Conservation (phyloP, 768 basidiomycete genomes). For the Gyrodon lividus region DNA sequence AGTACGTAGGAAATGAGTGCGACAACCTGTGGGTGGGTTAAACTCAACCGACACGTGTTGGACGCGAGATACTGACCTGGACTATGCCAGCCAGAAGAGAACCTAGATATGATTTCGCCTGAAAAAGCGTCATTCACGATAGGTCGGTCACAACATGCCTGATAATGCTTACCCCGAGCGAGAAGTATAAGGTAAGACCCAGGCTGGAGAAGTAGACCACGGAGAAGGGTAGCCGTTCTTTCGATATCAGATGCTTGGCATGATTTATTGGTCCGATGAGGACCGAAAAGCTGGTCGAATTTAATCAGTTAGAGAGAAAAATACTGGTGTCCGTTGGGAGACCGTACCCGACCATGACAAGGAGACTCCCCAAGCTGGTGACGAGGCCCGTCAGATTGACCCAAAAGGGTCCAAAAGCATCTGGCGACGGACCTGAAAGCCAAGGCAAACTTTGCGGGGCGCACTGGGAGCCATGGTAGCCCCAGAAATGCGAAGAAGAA, state of each 20-base stretch:
- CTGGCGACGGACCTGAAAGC: conserved; percentile 62
- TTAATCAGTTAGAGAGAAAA: background rate
- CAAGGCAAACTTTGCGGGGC: conserved; percentile 89
- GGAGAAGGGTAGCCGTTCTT: conserved; percentile 84
- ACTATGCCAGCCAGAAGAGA: conserved; percentile 80
- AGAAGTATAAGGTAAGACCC: conserved; percentile 86
- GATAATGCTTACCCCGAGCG: conserved; percentile 68
- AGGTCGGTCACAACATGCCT: background rate
- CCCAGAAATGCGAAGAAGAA: conserved; percentile 91
- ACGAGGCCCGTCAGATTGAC: conserved; percentile 1
- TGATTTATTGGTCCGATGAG: conserved; percentile 90
- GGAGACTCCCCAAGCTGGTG: conserved; percentile 75
- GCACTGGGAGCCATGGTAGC: conserved; percentile 61
- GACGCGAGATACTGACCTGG: conserved; percentile 47
- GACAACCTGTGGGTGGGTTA: conserved; percentile 49
- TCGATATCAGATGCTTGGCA: conserved; percentile 80
- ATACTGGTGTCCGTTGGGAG: background rate
- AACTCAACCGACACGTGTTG: background rate
- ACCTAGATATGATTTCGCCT: conserved; percentile 85
- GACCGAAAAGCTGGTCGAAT: conserved; percentile 63
- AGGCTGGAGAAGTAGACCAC: conserved; percentile 80
- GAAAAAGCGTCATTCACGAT: conserved; percentile 4
- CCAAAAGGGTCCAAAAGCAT: background rate
- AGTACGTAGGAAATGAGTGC: conserved; percentile 87
- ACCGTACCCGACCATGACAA: conserved; percentile 93